Evolutionary conservation across 441 rosid species (phyloP), one percentile per base, ranked within the genome.

Genomic region (Bocquillonia castaneifolia): DNA sequence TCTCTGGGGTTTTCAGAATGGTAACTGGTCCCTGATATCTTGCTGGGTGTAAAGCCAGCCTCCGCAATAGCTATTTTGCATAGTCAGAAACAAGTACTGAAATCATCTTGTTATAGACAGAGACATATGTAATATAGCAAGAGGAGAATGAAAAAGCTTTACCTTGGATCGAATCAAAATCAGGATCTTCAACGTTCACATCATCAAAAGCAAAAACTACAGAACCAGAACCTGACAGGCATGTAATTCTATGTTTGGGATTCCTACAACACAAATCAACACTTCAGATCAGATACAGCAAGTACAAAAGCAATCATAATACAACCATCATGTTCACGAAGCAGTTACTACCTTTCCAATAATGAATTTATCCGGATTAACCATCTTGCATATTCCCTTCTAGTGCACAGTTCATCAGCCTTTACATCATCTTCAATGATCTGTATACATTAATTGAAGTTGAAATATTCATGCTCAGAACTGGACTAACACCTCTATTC

Each of bases 341-440:
- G 13, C 7, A 32, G 39, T 61, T 53, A 40, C 71, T 85, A 91
- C 99, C 97, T 84, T 82, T 94, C 99, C 72, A 94, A 42, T 66
- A 80, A 72, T 34, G 85, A 81, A 84, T 83, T 86, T 39, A 84
- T 72, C 63, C 77, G 72, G 79, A 91, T 83, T 54, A 91, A 75
- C 96, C 97, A 93, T 77, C 96, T 85, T 48, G 91, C 95, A 76
- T 87, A 93, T 74, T 91, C 97, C 77, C 96, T 81, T 74, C 86
- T 89, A 47, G 93, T 82, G 85, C 99, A 91, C 73, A 93, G 76
- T 53, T 85, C 93, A 26, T 83, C 86, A 63, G 82, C 86, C 77
- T 63, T 66, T 42, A 78, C 78, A 71, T 76, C 84, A 34, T 88
- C 95, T 79, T 86, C 89, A 74, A 87, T 75, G 58, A 91, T 91